A percentile compares a stretch with the other conserved stretches of the same genome.
These are phyloP conservation scores for Gelatoporia subvermispora DNA, from an alignment of 768 basidiomycete genomes.

Conservation along the genomic window DNA sequence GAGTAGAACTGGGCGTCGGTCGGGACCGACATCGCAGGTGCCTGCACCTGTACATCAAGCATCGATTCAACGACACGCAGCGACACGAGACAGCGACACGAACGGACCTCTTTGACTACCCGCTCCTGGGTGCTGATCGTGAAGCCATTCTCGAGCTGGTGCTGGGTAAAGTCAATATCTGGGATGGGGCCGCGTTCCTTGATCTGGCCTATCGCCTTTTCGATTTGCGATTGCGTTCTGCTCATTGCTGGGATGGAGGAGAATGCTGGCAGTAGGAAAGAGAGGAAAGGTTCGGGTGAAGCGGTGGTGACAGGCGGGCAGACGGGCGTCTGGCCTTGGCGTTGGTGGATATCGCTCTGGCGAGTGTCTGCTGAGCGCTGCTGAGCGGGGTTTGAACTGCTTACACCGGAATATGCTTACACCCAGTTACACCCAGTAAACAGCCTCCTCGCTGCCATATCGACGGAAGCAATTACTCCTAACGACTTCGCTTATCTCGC, in stretches of 20 bases:
- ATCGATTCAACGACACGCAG: background rate
- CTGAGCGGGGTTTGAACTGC: constrained; percentile 14
- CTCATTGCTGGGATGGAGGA: constrained; percentile 17
- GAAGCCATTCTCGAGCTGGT: constrained; percentile 88
- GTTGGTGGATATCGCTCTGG: constrained; percentile 8
- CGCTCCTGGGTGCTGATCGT: constrained; percentile 91
- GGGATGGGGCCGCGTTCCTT: constrained; percentile 41
- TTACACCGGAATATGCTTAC: no score
- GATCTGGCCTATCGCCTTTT: constrained; percentile 66
- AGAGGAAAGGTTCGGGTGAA: background rate
- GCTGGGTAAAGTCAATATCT: constrained; percentile 86
- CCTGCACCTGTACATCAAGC: constrained; percentile 71
- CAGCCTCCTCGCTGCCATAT: no score
- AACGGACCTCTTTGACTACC: constrained; percentile 88
- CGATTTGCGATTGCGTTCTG: constrained; percentile 43
- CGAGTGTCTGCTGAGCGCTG: constrained; percentile 11
- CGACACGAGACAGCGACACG: constrained; percentile 4
- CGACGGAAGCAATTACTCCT: no score
- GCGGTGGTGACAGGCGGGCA: constrained; percentile 13
- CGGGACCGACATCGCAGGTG: constrained; percentile 89
- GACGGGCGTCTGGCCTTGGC: background rate
- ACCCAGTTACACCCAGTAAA: no score
- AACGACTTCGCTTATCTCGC: no score
- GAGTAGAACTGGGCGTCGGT: constrained; percentile 94
- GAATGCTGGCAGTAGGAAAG: constrained; percentile 5